These are phyloP conservation scores for Globisporangium paroecandrum DNA, from an alignment of 352 stramenopile genomes.

Conservation along the genomic window DNA sequence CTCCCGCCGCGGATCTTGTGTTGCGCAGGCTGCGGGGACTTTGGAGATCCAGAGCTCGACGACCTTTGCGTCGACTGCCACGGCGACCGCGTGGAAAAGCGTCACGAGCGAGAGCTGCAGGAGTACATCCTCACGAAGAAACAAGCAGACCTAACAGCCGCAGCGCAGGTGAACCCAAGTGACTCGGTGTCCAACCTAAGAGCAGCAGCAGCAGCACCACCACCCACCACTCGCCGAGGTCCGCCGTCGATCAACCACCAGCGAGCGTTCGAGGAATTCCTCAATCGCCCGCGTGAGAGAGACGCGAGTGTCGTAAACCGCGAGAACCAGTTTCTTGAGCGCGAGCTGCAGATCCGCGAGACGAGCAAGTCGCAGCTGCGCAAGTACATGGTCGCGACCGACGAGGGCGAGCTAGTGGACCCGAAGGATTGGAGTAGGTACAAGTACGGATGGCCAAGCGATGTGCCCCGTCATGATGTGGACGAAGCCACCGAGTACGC, in stretches of 20 bases:
- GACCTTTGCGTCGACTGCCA: conserved; percentile 71
- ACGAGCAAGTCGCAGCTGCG: conserved; percentile 54
- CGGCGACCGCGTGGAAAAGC: conserved; percentile 41
- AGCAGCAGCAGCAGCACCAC: not conserved
- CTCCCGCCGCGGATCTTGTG: conserved; percentile 44
- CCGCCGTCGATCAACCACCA: conserved; percentile 50
- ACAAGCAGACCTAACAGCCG: not conserved
- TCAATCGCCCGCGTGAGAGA: conserved; percentile 38
- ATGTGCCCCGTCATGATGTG: conserved; percentile 41
- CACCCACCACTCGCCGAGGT: conserved; percentile 22
- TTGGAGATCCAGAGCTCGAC: conserved; percentile 53
- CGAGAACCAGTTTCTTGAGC: conserved; percentile 59
- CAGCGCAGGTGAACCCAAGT: not conserved
- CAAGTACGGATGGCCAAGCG: conserved; percentile 39
- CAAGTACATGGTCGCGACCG: conserved; percentile 68
- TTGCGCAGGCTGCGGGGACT: conserved; percentile 48
- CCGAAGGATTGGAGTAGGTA: conserved; percentile 63
- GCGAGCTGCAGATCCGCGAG: conserved; percentile 50
- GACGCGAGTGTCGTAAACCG: conserved; percentile 32
- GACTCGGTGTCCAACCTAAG: not conserved
- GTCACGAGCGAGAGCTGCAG: conserved; percentile 39
- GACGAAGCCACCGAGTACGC: conserved; percentile 43
- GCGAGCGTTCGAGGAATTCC: conserved; percentile 52
- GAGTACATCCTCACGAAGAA: conserved; percentile 25
- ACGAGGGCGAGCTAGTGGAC: conserved; percentile 51